Percentiles rank a stretch among this genome's conserved stretches.
These are phyloP conservation scores for Fusarium albosuccineum DNA, from an alignment of 2,329 filamentous ascomycete genomes.

Conservation along the genomic window DNA sequence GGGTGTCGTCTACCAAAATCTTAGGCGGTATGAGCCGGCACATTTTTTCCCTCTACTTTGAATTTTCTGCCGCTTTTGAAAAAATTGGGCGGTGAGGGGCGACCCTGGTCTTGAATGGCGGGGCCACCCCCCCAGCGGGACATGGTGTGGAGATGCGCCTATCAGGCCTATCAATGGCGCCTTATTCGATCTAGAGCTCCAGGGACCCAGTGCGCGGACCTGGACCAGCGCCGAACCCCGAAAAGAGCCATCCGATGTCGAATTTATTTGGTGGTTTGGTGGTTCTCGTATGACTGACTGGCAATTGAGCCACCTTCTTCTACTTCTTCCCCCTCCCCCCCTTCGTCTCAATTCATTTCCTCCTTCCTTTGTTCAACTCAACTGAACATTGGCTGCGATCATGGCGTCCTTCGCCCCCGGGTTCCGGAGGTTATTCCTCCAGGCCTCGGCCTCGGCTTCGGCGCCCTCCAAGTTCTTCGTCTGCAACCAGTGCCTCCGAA, in stretches of 20 bases:
- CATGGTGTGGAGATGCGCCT: constrained; percentile 42
- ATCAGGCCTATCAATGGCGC: constrained; percentile 53
- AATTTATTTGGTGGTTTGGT: constrained; percentile 21
- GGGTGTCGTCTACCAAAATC: no score
- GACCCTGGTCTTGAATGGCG: constrained; percentile 36
- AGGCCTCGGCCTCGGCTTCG: constrained; percentile 48
- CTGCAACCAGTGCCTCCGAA: constrained; percentile 64
- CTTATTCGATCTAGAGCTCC: constrained; percentile 30
- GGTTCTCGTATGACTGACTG: constrained; percentile 36
- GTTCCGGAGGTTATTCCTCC: constrained; percentile 56
- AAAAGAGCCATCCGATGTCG: constrained; percentile 37
- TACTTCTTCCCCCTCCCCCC: neutral
- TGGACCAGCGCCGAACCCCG: constrained; percentile 35
- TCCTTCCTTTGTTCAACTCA: constrained; percentile 9
- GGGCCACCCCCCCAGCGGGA: constrained; percentile 37
- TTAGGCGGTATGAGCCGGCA: neutral
- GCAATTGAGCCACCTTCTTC: constrained; percentile 8
- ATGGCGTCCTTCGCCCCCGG: constrained; percentile 61
- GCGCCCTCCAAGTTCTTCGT: constrained; percentile 56
- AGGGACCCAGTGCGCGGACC: constrained; percentile 21
- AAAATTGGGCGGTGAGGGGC: constrained; percentile 44
- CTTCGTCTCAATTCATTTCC: constrained; percentile 18
- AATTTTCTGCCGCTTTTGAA: constrained; percentile 45
- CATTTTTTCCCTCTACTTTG: constrained; percentile 33
- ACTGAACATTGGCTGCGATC: constrained; percentile 36